Base-by-base conservation (phyloP, 2,329 filamentous ascomycete species). In the Botryosphaeria agaves region DNA sequence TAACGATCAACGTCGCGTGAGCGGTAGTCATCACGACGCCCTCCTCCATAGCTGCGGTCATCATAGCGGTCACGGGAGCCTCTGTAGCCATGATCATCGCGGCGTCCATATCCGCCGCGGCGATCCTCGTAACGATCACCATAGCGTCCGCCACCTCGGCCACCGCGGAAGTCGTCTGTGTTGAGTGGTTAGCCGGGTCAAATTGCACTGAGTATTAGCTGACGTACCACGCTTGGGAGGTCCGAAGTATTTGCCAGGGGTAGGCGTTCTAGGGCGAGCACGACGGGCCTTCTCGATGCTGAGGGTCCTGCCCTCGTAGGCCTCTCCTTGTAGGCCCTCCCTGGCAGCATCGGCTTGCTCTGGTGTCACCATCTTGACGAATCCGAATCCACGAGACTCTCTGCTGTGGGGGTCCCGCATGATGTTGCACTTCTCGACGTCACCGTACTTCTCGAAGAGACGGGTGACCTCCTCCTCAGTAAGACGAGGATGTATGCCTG, bases 251-350 rank as follows among this genome's bases (percentile, higher is more conserved):
- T 95, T 95, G 62, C 89, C 89, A 29, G 89, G 89, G 34, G 89
- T 98, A 20, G 89, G 89, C 34, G 87, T 95, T 49, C 89, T 81
- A 46, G 89, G 89, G 42, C 84, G 80, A 52, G 82, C 81, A 56
- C 89, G 84, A 48, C 89, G 84, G 48, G 89, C 89, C 70, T 95
- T 98, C 67, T 98, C 89, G 42, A 98, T 95, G 69, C 85, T 94
- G 47, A 98, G 62, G 37, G 85, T 94, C 45, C 89, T 80, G 37
- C 89, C 89, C 51, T 98, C 87, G 41, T 94, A 84, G 43, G 83
- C 72, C 57, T 95, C 87, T 49, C 87, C 87, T 56, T 95, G 87
- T 18, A 98, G 69, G 32, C 81, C 87, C 49, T 95, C 89, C 64
- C 89, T 93, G 43, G 89, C 89, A 43, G 89, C 85, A 57, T 98